Conservation (phyloP, 495 filamentous ascomycete species). For the Penicillium soppii region DNA sequence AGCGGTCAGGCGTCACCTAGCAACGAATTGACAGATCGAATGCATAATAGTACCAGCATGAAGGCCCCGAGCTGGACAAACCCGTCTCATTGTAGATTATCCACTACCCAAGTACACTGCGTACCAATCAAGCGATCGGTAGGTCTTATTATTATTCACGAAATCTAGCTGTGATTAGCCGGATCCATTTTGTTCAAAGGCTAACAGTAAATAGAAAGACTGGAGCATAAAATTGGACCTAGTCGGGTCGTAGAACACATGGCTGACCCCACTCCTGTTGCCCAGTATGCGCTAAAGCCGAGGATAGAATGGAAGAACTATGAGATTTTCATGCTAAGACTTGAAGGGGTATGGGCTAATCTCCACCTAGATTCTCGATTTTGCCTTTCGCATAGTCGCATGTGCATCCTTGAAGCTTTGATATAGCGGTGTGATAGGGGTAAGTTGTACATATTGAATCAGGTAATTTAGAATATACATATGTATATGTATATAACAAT, state of each 20-base stretch:
- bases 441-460: not conserved
- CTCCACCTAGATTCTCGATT: slow-evolving; percentile 12
- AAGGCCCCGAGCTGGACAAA: not conserved
- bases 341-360: slow-evolving; percentile 10
- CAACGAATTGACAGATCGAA: slow-evolving; percentile 29
- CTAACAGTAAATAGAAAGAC: slow-evolving; percentile 7
- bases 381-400: slow-evolving; percentile 6
- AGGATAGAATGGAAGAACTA: slow-evolving; percentile 22
- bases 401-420: not conserved
- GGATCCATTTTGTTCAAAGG: slow-evolving; percentile 2
- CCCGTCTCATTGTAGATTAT: not conserved
- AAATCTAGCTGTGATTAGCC: slow-evolving; percentile 8
- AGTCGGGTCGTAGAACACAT: slow-evolving; percentile 27
- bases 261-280: slow-evolving; percentile 15
- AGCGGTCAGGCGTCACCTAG: slow-evolving; percentile 31
- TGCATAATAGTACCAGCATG: slow-evolving; percentile 3
- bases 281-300: slow-evolving; percentile 25
- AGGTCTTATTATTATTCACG: slow-evolving; percentile 18
- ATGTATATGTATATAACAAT: too few relatives aligned
- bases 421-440: not conserved
- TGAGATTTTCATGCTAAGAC: slow-evolving; percentile 3
- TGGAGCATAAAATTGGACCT: slow-evolving; percentile 8
- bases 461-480: not conserved
- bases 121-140: slow-evolving; percentile 11
- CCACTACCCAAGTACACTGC: not conserved